phyloP scores from a whole-genome alignment of 2,329 filamentous ascomycete genomes.

The Penicillium sp. region DNA sequence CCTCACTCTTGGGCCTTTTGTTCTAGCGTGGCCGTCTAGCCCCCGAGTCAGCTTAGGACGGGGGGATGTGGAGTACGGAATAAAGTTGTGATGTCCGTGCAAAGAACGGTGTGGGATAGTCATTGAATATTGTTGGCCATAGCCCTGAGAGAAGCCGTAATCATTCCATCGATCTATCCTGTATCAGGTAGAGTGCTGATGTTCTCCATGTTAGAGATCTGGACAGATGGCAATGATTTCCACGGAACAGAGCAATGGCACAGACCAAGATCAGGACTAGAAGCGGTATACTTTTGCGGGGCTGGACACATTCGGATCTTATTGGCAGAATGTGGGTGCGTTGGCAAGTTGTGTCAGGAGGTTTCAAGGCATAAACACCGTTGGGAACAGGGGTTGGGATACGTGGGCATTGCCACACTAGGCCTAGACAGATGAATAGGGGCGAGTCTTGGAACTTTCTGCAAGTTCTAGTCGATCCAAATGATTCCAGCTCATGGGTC shows the following conservation, averaged over 20 bases:
- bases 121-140: neutral
- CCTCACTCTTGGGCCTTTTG: slow-evolving; percentile 4
- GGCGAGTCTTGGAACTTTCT: neutral
- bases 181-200: too few relatives aligned
- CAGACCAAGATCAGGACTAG: slow-evolving; percentile 1
- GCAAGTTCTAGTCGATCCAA: slow-evolving; percentile 6
- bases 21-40: slow-evolving; percentile 4
- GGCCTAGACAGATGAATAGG: neutral
- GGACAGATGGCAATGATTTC: neutral
- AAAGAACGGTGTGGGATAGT: slow-evolving; percentile 6
- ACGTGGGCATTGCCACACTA: slow-evolving; percentile 12
- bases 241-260: neutral
- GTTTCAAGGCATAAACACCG: slow-evolving; percentile 9
- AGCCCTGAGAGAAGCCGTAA: neutral
- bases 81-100: slow-evolving; percentile 1
- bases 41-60: slow-evolving; percentile 4
- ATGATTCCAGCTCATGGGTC: neutral
- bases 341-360: slow-evolving; percentile 14
- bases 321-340: slow-evolving; percentile 6
- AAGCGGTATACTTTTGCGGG: slow-evolving; percentile 2
- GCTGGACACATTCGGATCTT: neutral
- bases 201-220: too few relatives aligned
- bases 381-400: slow-evolving; percentile 8
- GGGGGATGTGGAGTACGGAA: neutral
- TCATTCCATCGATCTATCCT: too few relatives aligned